phyloP scores from a whole-genome alignment of 805 yeast species.

The Pichia paraexigua region DNA sequence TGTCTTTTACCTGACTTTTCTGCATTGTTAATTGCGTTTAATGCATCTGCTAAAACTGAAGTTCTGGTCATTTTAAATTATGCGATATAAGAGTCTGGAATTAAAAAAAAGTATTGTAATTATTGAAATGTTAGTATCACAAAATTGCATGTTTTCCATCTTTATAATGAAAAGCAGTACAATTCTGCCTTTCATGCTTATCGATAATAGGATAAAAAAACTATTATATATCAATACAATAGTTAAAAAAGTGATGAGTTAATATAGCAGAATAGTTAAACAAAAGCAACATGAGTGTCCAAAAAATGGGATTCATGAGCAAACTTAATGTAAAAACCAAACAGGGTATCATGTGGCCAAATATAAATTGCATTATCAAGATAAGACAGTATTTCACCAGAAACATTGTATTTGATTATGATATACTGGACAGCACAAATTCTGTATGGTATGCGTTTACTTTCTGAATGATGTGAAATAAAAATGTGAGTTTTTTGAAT shows the following conservation, averaged over 20 bases:
- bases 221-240: not conserved
- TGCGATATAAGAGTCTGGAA: constrained; percentile 4
- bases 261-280: not conserved
- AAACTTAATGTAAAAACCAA: not conserved
- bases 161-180: not conserved
- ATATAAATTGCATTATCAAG: constrained; percentile 1
- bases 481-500: no score
- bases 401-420: constrained; percentile 2
- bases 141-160: not conserved
- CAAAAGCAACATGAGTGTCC: constrained; percentile 42
- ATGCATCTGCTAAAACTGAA: constrained; percentile 97
- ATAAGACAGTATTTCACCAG: constrained; percentile 4
- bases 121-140: not conserved
- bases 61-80: constrained; percentile 81
- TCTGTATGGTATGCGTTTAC: constrained; percentile 1
- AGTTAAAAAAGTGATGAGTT: constrained; percentile 22
- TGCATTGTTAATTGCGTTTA: constrained; percentile 97
- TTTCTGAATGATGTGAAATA: not conserved
- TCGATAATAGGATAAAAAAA: not conserved
- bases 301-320: constrained; percentile 35
- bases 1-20: constrained; percentile 99
- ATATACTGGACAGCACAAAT: constrained; percentile 6
- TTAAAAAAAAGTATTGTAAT: constrained; percentile 14
- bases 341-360: constrained; percentile 7
- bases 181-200: not conserved